These are phyloP conservation scores for Sporothrix sp. DNA, from an alignment of 2,329 filamentous ascomycete genomes.

Conservation along the genomic window DNA sequence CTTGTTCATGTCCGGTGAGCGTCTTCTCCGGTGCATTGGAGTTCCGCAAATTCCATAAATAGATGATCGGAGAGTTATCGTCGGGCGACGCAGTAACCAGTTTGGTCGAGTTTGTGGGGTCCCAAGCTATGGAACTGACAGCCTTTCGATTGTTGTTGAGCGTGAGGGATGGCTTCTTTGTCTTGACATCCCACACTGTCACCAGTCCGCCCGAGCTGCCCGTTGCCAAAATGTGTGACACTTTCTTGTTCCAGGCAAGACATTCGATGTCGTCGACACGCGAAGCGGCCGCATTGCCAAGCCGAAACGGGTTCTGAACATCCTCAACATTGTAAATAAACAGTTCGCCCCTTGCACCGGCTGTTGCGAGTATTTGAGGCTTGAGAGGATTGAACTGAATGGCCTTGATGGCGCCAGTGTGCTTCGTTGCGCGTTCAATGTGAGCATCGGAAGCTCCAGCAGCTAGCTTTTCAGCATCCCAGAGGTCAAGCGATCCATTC, in stretches of 20 bases:
- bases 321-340: conserved; percentile 95
- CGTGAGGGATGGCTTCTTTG: conserved; percentile 92
- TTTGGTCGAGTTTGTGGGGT: conserved; percentile 90
- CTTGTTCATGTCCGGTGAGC: conserved; percentile 85
- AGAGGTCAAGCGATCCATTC: conserved; percentile 85
- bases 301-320: conserved; percentile 72
- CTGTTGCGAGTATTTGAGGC: conserved; percentile 83
- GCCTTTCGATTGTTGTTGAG: conserved; percentile 92
- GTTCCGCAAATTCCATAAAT: conserved; percentile 92
- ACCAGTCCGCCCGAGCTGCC: conserved; percentile 90
- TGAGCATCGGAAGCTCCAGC: conserved; percentile 57
- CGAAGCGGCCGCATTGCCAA: conserved; percentile 70
- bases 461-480: conserved; percentile 69
- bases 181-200: conserved; percentile 97
- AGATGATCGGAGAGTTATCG: conserved; percentile 77
- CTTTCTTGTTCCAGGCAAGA: conserved; percentile 97
- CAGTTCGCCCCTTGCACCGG: conserved; percentile 88
- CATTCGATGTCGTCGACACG: conserved; percentile 93
- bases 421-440: conserved; percentile 79
- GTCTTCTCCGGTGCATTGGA: conserved; percentile 88
- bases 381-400: conserved; percentile 94
- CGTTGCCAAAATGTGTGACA: conserved; percentile 90
- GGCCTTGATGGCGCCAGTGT: conserved; percentile 85
- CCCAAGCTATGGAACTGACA: conserved; percentile 94
- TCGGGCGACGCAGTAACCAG: conserved; percentile 86